Evolutionary conservation across 78 protist species (phyloP).

Genomic region (Mantamonas sphyraenae): DNA sequence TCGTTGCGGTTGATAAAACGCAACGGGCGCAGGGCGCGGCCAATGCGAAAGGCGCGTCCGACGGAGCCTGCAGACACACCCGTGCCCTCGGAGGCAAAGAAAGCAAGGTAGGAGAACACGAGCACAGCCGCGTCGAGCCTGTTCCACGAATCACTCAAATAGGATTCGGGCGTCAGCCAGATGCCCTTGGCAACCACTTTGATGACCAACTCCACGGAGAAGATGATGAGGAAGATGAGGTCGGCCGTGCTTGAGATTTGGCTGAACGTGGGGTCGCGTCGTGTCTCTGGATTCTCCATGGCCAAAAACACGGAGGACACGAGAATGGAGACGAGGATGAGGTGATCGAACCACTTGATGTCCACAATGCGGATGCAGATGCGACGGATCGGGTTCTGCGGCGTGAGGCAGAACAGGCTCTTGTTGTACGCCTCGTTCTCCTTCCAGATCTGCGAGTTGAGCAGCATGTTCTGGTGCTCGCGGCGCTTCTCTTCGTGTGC

Average conservation of each 20-base stretch:
- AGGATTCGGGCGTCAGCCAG: background rate
- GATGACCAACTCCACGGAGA: constrained; percentile 8
- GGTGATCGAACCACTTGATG: background rate
- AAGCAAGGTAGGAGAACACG: background rate
- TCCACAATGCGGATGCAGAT: no score
- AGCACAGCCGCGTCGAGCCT: background rate
- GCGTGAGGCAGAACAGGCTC: no score
- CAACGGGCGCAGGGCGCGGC: constrained; percentile 17
- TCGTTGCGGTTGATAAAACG: background rate
- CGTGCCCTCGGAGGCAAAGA: background rate
- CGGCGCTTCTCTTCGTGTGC: no score
- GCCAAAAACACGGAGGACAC: constrained; percentile 2
- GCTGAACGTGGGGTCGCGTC: background rate
- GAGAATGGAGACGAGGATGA: background rate
- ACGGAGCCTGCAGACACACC: background rate
- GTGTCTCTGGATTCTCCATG: background rate
- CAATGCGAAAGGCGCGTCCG: constrained; percentile 4
- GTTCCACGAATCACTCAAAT: constrained; percentile 22
- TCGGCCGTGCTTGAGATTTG: background rate
- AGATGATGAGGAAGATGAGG: background rate
- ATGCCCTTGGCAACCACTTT: constrained; percentile 8
- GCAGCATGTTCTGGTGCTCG: no score
- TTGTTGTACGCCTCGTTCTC: no score
- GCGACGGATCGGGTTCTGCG: no score
- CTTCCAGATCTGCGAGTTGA: no score